Conservation (phyloP, 2,329 filamentous ascomycete genomes). For the Thelonectria olida region DNA sequence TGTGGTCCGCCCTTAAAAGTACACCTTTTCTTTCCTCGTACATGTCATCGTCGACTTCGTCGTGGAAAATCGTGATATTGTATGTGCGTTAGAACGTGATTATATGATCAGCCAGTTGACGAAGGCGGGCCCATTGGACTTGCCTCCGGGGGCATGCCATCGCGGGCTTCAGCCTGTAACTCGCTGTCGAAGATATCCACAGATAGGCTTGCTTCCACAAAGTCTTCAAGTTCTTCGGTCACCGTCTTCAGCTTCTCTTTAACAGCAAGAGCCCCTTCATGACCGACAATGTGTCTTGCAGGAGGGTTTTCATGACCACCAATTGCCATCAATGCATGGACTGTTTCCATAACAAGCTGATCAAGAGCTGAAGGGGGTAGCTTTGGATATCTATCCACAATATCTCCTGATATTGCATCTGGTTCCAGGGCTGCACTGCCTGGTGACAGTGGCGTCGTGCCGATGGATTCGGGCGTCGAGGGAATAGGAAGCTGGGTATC, state of each 20-base stretch:
- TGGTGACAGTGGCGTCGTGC: slow-evolving; percentile 43
- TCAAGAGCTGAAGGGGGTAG: slow-evolving; percentile 75
- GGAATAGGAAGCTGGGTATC: slow-evolving; percentile 61
- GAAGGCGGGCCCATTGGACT: slow-evolving; percentile 37
- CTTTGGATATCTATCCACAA: slow-evolving; percentile 77
- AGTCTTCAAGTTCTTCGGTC: slow-evolving; percentile 95
- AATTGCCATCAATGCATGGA: slow-evolving; percentile 90
- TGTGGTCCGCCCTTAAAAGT: background rate
- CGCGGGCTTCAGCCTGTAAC: slow-evolving; percentile 60
- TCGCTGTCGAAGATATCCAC: slow-evolving; percentile 78
- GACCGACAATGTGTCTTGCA: slow-evolving; percentile 90
- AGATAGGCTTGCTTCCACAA: slow-evolving; percentile 86
- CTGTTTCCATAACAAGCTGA: slow-evolving; percentile 84
- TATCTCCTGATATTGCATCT: slow-evolving; percentile 50
- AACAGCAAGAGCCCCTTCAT: slow-evolving; percentile 86
- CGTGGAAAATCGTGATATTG: background rate
- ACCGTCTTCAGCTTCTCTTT: slow-evolving; percentile 97
- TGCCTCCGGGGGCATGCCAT: slow-evolving; percentile 45
- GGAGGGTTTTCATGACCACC: slow-evolving; percentile 97
- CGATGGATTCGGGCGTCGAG: slow-evolving; percentile 33
- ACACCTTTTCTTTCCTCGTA: background rate
- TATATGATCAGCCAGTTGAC: slow-evolving; percentile 25
- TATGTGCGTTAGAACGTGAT: background rate
- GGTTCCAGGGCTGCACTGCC: slow-evolving; percentile 46
- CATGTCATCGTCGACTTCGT: background rate